Base-by-base conservation (phyloP, 1,139 yeast genomes). In the Suhomyces yuchorum region DNA sequence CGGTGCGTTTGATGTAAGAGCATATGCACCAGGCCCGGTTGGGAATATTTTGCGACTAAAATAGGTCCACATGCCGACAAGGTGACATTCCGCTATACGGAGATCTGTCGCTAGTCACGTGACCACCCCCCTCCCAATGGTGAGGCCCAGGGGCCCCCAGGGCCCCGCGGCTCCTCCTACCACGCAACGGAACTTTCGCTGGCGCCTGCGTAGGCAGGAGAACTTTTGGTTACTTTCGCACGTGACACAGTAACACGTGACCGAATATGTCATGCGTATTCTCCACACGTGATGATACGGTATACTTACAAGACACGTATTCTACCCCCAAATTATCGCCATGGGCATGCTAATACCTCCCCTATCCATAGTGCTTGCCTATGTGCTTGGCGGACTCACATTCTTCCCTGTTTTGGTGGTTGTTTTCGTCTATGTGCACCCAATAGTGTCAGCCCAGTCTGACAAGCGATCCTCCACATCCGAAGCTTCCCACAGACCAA, bases 311-410 rank as follows among this genome's bases (percentile, higher is more conserved):
- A 20, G 23, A 20, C 23, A 20, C 23, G 23, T 20, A 22, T 14
- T n/a, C n/a, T 4, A 8, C 9, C 33, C n/a, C 40, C 22, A 22
- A 26, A 22, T 22, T n/a, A 7, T 30, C 14, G 22, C n/a, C 15
- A 63, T 63, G 67, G 59, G 57, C 11, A 43, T 60, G 12, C 36
- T 51, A 34, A 51, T 55, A 42, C 60, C 34, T 26, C 20, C 36
- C 3, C 28, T 66, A 20, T 42, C 42, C 2, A 5, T 39, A 20
- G 14, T 77, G 9, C 61, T 62, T 22, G 63, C 60, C 2, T 67
- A 68, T 61, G 40, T 89, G 1, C 44, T 87, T 3, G 97, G 97
- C 5, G 97, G 97, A 0, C 39, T 91, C 6, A 88, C 97, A 0
- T 80, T 91, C 53, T 62, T 89, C 17, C 96, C 96, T 0, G 52